Conservation (phyloP, 331 rosid species). For the Arachis monticola region DNA sequence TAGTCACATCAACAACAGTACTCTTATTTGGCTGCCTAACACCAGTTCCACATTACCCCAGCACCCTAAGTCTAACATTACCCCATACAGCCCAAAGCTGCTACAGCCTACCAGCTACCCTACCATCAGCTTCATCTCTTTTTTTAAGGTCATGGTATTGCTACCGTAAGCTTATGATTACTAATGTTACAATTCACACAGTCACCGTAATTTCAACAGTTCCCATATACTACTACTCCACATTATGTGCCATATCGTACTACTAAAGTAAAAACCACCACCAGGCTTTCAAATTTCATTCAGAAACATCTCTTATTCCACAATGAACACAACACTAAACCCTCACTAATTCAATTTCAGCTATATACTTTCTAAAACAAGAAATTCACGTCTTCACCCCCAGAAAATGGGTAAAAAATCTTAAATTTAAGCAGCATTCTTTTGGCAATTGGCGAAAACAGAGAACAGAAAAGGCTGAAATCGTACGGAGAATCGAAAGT, state of each 20-base stretch:
- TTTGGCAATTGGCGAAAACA: background rate
- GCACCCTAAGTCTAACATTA: background rate
- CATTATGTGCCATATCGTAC: background rate
- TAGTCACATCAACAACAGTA: background rate
- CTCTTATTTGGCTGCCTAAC: slow-evolving; percentile 4
- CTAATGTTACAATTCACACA: background rate
- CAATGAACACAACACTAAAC: slow-evolving; percentile 19
- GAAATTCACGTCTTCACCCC: background rate
- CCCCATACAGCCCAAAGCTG: slow-evolving; percentile 8
- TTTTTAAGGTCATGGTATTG: no score
- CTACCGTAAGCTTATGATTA: slow-evolving; percentile 4
- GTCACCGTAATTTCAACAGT: background rate
- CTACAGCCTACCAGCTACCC: background rate
- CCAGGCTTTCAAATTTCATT: slow-evolving; percentile 15
- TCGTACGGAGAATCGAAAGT: slow-evolving; percentile 27
- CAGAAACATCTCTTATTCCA: background rate
- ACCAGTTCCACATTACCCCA: slow-evolving; percentile 27
- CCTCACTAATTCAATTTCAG: slow-evolving; percentile 21
- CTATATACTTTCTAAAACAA: background rate
- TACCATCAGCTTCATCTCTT: background rate
- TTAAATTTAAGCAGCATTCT: slow-evolving; percentile 21
- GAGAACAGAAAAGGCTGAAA: slow-evolving; percentile 9
- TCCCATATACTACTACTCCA: background rate
- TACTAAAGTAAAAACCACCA: slow-evolving; percentile 3
- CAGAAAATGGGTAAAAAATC: background rate